A percentile compares a stretch with the other conserved stretches of the same genome.
These are phyloP conservation scores for Clohesyomyces aquaticus DNA, from an alignment of 495 filamentous ascomycete genomes.

Conservation along the genomic window DNA sequence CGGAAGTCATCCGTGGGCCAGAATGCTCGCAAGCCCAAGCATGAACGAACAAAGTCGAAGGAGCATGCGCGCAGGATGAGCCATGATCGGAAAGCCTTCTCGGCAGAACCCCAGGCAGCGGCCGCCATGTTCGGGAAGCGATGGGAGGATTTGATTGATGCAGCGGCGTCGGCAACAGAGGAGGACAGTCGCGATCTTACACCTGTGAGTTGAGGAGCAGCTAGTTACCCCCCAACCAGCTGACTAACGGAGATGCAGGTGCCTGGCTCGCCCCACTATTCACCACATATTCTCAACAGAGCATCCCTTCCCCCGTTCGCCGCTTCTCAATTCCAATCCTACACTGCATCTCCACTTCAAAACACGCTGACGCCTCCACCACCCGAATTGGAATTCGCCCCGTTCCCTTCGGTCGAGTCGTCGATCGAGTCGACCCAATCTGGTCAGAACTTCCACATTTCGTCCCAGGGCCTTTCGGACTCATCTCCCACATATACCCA, in stretches of 20 bases:
- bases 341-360: conserved; percentile 84
- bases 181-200: conserved; percentile 86
- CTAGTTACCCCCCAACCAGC: background rate
- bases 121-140: conserved; percentile 77
- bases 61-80: conserved; percentile 68
- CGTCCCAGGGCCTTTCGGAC: conserved; percentile 53
- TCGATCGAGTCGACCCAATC: conserved; percentile 61
- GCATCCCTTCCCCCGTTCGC: conserved; percentile 76
- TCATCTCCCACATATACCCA: conserved; percentile 58
- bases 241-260: conserved; percentile 42
- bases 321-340: conserved; percentile 66
- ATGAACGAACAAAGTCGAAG: conserved; percentile 76
- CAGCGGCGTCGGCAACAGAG: conserved; percentile 86
- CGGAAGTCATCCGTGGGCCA: conserved; percentile 85
- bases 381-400: conserved; percentile 61
- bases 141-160: conserved; percentile 94
- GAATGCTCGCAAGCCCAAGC: conserved; percentile 69
- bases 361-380: conserved; percentile 81
- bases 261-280: conserved; percentile 63
- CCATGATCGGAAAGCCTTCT: conserved; percentile 76
- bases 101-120: conserved; percentile 74
- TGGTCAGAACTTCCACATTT: conserved; percentile 69
- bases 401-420: conserved; percentile 84
- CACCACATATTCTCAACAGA: conserved; percentile 68
- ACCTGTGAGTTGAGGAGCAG: conserved; percentile 62